Percentiles rank a stretch among this genome's conserved stretches.
Conservation (phyloP, 768 basidiomycete species). For the Leccinum imitatum region DNA sequence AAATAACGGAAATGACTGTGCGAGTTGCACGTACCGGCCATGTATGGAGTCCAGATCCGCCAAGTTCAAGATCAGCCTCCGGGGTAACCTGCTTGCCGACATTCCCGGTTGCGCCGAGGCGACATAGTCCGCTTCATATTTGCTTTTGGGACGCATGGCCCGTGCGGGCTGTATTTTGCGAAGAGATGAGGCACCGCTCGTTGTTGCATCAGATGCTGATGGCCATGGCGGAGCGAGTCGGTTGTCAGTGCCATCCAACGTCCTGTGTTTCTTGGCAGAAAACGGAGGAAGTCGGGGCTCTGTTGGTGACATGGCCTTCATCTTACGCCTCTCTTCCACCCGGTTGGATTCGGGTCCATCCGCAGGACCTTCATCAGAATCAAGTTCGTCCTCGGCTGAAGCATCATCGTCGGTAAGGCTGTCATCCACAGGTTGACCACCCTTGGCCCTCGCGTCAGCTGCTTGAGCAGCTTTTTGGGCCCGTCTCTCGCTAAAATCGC, state of each 20-base stretch:
- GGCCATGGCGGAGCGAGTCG: slow-evolving; percentile 24
- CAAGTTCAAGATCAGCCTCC: slow-evolving; percentile 34
- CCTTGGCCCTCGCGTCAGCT: slow-evolving; percentile 44
- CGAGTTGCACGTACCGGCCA: slow-evolving; percentile 52
- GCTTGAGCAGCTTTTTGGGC: slow-evolving; percentile 54
- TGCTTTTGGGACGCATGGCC: slow-evolving; percentile 28
- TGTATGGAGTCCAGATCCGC: slow-evolving; percentile 60
- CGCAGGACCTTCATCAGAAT: slow-evolving; percentile 34
- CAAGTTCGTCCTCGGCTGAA: slow-evolving; percentile 36
- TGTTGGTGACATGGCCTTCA: slow-evolving; percentile 18
- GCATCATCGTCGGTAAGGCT: slow-evolving; percentile 30
- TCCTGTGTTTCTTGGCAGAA: slow-evolving; percentile 27
- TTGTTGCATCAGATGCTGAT: slow-evolving; percentile 18
- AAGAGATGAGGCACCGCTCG: slow-evolving; percentile 4
- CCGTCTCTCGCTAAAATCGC: slow-evolving; percentile 48
- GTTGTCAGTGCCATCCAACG: slow-evolving; percentile 16
- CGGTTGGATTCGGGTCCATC: slow-evolving; percentile 24
- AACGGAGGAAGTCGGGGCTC: slow-evolving; percentile 20
- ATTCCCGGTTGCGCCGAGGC: slow-evolving; percentile 15
- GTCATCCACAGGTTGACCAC: slow-evolving; percentile 31
- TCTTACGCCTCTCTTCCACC: slow-evolving; percentile 27
- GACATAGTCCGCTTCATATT: slow-evolving; percentile 24
- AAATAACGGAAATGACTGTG: not conserved
- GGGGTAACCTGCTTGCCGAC: slow-evolving; percentile 23
- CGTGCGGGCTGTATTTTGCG: slow-evolving; percentile 28